Evolutionary conservation across 169 alveolate genomes (phyloP).

Genomic region (Cryptosporidium sp.): DNA sequence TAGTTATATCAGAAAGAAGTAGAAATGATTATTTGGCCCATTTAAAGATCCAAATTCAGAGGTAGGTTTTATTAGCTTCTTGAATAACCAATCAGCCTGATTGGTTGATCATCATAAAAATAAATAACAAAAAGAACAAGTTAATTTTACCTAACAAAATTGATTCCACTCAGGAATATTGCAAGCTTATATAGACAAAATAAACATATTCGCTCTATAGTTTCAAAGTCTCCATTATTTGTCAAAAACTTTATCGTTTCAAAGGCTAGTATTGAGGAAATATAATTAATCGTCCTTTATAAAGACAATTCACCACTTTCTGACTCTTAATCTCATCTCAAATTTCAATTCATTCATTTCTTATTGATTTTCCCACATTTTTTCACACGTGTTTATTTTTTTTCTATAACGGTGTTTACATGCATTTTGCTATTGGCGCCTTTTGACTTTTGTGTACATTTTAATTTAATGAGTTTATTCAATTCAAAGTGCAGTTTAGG

Average conservation of each 20-base stretch:
- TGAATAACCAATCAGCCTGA: not conserved
- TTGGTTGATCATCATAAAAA: not conserved
- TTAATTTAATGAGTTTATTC: not conserved
- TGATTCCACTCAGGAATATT: slow-evolving; percentile 8
- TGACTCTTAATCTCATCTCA: not conserved
- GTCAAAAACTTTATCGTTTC: slow-evolving; percentile 15
- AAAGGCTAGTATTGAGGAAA: slow-evolving; percentile 22
- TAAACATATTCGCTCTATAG: slow-evolving; percentile 1
- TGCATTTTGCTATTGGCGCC: not conserved
- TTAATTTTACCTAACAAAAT: not conserved
- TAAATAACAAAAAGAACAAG: not conserved
- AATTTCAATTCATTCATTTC: not conserved
- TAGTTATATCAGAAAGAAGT: not conserved
- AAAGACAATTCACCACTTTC: too few species aligned
- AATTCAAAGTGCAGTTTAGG: not conserved
- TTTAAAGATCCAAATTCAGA: slow-evolving; percentile 1
- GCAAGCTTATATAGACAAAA: slow-evolving; percentile 49
- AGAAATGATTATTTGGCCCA: slow-evolving; percentile 38
- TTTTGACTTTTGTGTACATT: too few species aligned
- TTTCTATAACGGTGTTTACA: not conserved
- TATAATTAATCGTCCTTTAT: not conserved
- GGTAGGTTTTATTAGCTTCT: slow-evolving; percentile 27
- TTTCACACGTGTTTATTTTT: not conserved
- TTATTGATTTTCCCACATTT: not conserved
- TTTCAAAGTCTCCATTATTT: slow-evolving; percentile 19